Evolutionary conservation across 139 green algal genomes (phyloP).

Genomic region (Yamagishiella unicocca): DNA sequence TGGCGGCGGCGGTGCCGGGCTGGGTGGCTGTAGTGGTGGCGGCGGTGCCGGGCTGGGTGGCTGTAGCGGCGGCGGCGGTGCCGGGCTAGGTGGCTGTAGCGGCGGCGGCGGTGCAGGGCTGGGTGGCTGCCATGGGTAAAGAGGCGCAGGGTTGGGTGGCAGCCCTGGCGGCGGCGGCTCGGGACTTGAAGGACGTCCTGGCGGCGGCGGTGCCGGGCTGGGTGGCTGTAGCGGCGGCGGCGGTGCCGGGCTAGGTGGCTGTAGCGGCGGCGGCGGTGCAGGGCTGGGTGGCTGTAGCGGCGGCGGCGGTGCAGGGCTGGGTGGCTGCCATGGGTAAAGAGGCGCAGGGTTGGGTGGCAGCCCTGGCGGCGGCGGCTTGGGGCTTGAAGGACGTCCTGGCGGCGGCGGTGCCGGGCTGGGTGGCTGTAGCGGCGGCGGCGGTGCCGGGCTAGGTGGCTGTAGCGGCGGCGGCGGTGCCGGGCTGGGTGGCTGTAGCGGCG

Average conservation of each 20-base stretch:
- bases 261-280: background rate
- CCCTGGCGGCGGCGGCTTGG: background rate
- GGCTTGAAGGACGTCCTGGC: background rate
- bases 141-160: background rate
- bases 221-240: background rate
- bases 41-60: no score
- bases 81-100: background rate
- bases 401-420: background rate
- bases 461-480: background rate
- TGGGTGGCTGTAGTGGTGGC: no score
- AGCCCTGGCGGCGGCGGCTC: background rate
- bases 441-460: background rate
- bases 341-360: background rate
- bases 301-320: no score
- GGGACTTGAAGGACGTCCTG: background rate
- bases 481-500: background rate
- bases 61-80: background rate
- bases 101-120: no score
- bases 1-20: background rate
- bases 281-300: background rate
- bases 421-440: background rate
- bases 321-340: no score
- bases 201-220: background rate
- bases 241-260: background rate
- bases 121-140: no score